phyloP scores from a whole-genome alignment of 208 protist species.

The Angomonas ambiguus region DNA sequence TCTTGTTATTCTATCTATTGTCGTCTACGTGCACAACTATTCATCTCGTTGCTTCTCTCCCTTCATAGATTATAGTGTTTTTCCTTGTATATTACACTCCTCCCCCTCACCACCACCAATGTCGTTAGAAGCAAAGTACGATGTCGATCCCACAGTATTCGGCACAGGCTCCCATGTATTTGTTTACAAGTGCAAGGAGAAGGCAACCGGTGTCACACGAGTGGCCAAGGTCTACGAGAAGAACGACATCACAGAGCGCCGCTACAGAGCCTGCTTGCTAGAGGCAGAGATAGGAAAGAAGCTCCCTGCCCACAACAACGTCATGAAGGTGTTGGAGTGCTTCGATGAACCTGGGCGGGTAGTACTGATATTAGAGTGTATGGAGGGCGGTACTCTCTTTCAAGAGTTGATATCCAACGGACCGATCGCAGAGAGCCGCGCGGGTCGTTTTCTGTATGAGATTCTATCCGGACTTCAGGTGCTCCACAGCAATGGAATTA shows the following conservation, averaged over 20 bases:
- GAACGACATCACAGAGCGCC: conserved; percentile 26
- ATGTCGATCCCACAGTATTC: conserved; percentile 41
- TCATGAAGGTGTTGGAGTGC: conserved; percentile 90
- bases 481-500: conserved; percentile 95
- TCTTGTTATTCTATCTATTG: background rate
- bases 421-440: conserved; percentile 89
- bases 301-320: conserved; percentile 34
- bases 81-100: background rate
- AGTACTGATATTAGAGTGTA: conserved; percentile 97
- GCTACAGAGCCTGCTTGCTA: conserved; percentile 32
- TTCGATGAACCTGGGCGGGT: conserved; percentile 66
- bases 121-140: conserved; percentile 50
- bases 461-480: conserved; percentile 92
- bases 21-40: too few relatives aligned
- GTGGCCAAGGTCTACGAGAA: conserved; percentile 72
- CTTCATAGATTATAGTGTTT: background rate
- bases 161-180: conserved; percentile 21
- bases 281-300: conserved; percentile 46
- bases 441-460: conserved; percentile 93
- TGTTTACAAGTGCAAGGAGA: conserved; percentile 52
- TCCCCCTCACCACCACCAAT: conserved; percentile 10
- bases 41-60: background rate
- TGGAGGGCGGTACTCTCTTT: conserved; percentile 96
- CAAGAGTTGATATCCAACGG: conserved; percentile 89
- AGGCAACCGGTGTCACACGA: conserved; percentile 27